A percentile compares a stretch with the other conserved stretches of the same genome.
Evolutionary conservation across 202 grass and related monocot genomes (phyloP).

Genomic region (Tripidium arundinaceum): DNA sequence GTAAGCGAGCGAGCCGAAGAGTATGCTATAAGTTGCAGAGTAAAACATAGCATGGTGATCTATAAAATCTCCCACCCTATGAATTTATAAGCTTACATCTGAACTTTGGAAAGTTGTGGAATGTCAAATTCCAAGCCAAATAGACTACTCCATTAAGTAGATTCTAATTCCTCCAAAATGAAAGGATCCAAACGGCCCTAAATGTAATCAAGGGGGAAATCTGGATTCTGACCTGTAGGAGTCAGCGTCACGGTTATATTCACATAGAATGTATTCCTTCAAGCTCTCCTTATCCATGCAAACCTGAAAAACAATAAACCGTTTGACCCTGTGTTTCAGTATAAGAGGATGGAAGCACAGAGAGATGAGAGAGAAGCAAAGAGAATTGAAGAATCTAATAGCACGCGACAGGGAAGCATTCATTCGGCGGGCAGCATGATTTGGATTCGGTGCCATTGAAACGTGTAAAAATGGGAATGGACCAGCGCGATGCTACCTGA

Average conservation of each 20-base stretch:
- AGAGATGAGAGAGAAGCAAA: background rate
- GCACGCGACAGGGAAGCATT: background rate
- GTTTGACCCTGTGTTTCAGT: background rate
- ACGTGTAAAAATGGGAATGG: background rate
- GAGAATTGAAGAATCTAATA: background rate
- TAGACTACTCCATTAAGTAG: no score
- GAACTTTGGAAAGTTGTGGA: no score
- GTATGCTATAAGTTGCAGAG: no score
- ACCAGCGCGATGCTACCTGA: background rate
- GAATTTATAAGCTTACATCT: no score
- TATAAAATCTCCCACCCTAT: no score
- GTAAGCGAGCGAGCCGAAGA: no score
- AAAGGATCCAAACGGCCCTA: no score
- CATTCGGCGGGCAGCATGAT: background rate
- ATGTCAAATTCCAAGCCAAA: no score
- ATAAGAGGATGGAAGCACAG: background rate
- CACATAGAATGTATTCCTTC: slow-evolving; percentile 95
- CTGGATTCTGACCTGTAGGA: slow-evolving; percentile 68
- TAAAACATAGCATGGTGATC: no score
- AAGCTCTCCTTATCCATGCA: slow-evolving; percentile 67
- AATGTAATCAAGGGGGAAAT: background rate
- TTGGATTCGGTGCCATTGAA: background rate
- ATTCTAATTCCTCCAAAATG: no score
- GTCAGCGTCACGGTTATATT: slow-evolving; percentile 94
- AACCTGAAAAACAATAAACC: slow-evolving; percentile 47